Conservation (phyloP, 2,329 filamentous ascomycete genomes). For the Corinectria fuckeliana region DNA sequence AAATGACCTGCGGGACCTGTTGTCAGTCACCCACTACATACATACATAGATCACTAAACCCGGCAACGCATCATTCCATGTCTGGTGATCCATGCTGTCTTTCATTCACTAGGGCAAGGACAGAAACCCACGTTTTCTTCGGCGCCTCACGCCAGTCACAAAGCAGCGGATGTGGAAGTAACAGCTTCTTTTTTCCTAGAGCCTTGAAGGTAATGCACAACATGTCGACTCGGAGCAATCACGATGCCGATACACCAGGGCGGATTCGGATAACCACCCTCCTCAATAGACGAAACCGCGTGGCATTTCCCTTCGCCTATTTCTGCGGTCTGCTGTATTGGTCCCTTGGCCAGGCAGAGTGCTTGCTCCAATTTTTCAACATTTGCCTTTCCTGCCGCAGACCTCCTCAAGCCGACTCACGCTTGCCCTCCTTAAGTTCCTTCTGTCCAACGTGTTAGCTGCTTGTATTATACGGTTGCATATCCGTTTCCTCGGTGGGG, state of each 20-base stretch:
- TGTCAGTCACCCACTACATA: neutral
- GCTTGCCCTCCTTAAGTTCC: constrained; percentile 96
- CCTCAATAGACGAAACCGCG: constrained; percentile 29
- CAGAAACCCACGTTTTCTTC: neutral
- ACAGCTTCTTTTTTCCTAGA: constrained; percentile 18
- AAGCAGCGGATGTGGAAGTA: neutral
- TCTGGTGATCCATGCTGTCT: neutral
- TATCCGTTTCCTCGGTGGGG: constrained; percentile 10
- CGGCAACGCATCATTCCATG: neutral
- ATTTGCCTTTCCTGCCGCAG: constrained; percentile 22
- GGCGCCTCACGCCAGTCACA: neutral
- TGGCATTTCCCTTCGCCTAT: constrained; percentile 37
- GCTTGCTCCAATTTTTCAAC: constrained; percentile 35
- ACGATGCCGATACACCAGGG: constrained; percentile 23
- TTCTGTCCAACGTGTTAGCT: constrained; percentile 68
- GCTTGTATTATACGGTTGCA: constrained; percentile 1
- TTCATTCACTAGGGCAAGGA: neutral
- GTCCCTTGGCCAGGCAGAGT: constrained; percentile 30
- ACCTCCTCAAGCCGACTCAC: constrained; percentile 76
- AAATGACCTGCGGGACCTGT: neutral
- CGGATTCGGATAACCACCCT: constrained; percentile 23
- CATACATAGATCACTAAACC: neutral
- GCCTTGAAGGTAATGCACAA: constrained; percentile 23
- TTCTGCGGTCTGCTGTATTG: constrained; percentile 34
- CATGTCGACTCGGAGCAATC: constrained; percentile 30